Percentiles rank a stretch among this genome's conserved stretches.
phyloP scores from a whole-genome alignment of 345 rosid species.

The Physaria fendleri region DNA sequence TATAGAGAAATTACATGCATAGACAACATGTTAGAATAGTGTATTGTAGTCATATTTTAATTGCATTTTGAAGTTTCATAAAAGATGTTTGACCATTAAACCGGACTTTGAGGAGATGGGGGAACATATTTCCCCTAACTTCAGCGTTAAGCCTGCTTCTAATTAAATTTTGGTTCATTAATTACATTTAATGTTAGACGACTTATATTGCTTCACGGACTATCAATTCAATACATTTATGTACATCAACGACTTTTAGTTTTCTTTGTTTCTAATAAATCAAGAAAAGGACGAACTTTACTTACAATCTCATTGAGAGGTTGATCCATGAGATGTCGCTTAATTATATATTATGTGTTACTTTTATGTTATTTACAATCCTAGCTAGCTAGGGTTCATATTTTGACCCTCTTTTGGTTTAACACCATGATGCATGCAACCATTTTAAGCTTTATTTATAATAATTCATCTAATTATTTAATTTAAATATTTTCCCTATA shows the following conservation, averaged over 20 bases:
- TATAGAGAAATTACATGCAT: not conserved
- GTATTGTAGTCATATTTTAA: slow-evolving; percentile 17
- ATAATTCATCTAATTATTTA: slow-evolving; percentile 4
- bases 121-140: slow-evolving; percentile 33
- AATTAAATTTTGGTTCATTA: not conserved
- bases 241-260: slow-evolving; percentile 25
- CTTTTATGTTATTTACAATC: not conserved
- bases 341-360: slow-evolving; percentile 14
- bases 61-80: slow-evolving; percentile 23
- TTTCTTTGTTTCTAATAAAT: slow-evolving; percentile 18
- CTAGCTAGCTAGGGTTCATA: slow-evolving; percentile 18
- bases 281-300: slow-evolving; percentile 12
- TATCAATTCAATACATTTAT: slow-evolving; percentile 25
- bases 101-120: slow-evolving; percentile 33
- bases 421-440: slow-evolving; percentile 18
- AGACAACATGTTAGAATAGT: slow-evolving; percentile 15
- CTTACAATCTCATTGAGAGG: slow-evolving; percentile 12
- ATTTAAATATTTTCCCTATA: not conserved
- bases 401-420: slow-evolving; percentile 19
- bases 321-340: slow-evolving; percentile 4
- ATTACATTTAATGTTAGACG: slow-evolving; percentile 19
- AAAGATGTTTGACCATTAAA: slow-evolving; percentile 22
- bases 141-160: slow-evolving; percentile 24
- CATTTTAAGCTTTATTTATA: slow-evolving; percentile 9
- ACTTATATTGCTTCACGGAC: slow-evolving; percentile 23